phyloP scores from a whole-genome alignment of 2,329 filamentous ascomycete genomes.

The Trichophyton verrucosum region DNA sequence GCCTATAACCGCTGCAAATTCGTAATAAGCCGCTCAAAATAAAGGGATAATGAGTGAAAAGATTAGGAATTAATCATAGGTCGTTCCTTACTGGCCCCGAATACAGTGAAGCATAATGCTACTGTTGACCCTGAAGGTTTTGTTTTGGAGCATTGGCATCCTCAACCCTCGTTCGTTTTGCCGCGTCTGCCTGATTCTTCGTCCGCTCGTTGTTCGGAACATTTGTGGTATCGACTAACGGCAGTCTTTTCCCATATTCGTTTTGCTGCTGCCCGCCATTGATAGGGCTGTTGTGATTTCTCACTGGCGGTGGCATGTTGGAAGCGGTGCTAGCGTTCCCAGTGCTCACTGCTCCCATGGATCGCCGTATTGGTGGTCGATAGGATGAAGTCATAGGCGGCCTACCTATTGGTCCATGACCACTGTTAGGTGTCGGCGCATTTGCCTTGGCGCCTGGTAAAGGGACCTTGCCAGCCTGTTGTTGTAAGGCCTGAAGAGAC shows the following conservation, averaged over 20 bases:
- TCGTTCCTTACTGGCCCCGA: neutral
- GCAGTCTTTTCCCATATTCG: conserved; percentile 31
- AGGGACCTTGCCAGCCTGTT: conserved; percentile 1
- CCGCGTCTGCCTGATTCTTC: neutral
- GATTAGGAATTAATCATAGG: neutral
- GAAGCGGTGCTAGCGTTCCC: conserved; percentile 8
- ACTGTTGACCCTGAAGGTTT: conserved; percentile 1
- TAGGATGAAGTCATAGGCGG: conserved; percentile 30
- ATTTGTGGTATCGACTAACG: conserved; percentile 36
- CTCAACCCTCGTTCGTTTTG: conserved; percentile 9
- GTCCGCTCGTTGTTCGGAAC: conserved; percentile 7
- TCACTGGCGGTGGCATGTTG: conserved; percentile 15
- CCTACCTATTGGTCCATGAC: conserved; percentile 18
- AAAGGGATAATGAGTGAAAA: neutral
- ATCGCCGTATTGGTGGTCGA: conserved; percentile 34
- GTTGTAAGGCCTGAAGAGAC: conserved; percentile 9
- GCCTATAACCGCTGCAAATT: neutral
- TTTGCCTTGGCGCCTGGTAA: neutral
- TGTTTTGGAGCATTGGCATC: conserved; percentile 13
- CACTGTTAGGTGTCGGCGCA: neutral
- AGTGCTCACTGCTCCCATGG: conserved; percentile 19
- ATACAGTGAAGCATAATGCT: neutral
- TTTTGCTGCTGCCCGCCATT: conserved; percentile 8
- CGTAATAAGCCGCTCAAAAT: neutral
- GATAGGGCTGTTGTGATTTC: neutral